A percentile compares a stretch with the other conserved stretches of the same genome.
Conservation (phyloP, 257 asterid species). For the Nyctanthes arbortristis region DNA sequence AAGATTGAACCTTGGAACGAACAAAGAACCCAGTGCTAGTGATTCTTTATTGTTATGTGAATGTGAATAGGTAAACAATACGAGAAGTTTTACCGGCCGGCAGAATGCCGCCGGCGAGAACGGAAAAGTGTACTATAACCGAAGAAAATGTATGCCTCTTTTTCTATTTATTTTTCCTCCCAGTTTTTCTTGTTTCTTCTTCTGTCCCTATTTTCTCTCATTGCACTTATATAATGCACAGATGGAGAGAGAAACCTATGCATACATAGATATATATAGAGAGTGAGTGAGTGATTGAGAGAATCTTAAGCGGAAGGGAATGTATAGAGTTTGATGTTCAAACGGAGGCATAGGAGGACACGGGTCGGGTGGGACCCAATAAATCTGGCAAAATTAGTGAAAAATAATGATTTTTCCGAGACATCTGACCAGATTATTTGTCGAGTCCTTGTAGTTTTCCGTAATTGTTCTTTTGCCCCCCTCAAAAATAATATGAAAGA, state of each 20-base stretch:
- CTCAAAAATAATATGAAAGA: too few relatives aligned
- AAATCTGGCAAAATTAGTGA: neutral
- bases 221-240: neutral
- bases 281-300: too few relatives aligned
- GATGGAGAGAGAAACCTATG: neutral
- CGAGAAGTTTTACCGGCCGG: slow-evolving; percentile 30
- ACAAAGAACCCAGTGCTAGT: slow-evolving; percentile 1
- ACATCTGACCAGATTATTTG: neutral
- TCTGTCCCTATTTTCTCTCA: slow-evolving; percentile 25
- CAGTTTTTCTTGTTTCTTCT: neutral
- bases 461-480: neutral
- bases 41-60: neutral
- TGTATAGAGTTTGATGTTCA: neutral
- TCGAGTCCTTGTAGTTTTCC: neutral
- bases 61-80: slow-evolving; percentile 10
- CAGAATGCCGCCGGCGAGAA: slow-evolving; percentile 34
- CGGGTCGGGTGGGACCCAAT: neutral
- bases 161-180: neutral
- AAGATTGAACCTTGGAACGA: slow-evolving; percentile 21
- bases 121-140: neutral
- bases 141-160: neutral
- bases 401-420: neutral
- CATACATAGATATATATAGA: neutral
- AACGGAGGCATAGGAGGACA: neutral
- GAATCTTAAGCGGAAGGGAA: neutral